Evolutionary conservation across 2,329 filamentous ascomycete species (phyloP).

Genomic region (Aspergillus intermedius): DNA sequence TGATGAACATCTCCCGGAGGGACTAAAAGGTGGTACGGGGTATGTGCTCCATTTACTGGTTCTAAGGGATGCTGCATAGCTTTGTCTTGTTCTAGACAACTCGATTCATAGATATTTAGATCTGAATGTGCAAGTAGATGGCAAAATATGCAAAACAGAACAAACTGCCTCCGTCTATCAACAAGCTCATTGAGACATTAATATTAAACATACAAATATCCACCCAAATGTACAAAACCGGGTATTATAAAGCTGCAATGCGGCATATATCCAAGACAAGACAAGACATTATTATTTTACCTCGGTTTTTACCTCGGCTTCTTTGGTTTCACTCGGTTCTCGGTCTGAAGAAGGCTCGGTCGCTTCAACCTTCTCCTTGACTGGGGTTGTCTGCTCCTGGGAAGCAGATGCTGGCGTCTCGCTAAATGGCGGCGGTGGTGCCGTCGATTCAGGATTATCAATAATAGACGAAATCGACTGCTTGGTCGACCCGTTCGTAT

Average conservation of each 20-base stretch:
- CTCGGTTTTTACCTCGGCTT: conserved; percentile 18
- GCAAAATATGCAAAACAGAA: conserved; percentile 10
- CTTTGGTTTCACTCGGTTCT: conserved; percentile 9
- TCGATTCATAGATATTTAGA: no score
- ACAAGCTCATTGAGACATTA: conserved; percentile 12
- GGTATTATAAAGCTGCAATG: conserved; percentile 15
- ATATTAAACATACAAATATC: conserved; percentile 12
- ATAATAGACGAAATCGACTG: conserved; percentile 37
- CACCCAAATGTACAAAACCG: conserved; percentile 13
- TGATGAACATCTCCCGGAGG: conserved; percentile 54
- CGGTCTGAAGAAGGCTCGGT: neutral
- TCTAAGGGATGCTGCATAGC: conserved; percentile 34
- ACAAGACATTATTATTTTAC: neutral
- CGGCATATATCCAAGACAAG: neutral
- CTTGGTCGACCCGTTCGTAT: conserved; percentile 27
- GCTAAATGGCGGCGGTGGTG: conserved; percentile 14
- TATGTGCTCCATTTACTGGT: conserved; percentile 79
- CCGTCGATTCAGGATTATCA: conserved; percentile 24
- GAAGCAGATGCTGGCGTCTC: conserved; percentile 16
- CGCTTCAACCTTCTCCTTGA: neutral
- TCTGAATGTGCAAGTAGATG: conserved; percentile 3
- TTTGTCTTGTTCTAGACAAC: no score
- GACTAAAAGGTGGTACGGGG: conserved; percentile 59
- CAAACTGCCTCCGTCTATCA: neutral
- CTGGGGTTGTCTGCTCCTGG: conserved; percentile 7